Conservation (phyloP, 2,329 filamentous ascomycete species). For the Dendrostoma leiphaemia region DNA sequence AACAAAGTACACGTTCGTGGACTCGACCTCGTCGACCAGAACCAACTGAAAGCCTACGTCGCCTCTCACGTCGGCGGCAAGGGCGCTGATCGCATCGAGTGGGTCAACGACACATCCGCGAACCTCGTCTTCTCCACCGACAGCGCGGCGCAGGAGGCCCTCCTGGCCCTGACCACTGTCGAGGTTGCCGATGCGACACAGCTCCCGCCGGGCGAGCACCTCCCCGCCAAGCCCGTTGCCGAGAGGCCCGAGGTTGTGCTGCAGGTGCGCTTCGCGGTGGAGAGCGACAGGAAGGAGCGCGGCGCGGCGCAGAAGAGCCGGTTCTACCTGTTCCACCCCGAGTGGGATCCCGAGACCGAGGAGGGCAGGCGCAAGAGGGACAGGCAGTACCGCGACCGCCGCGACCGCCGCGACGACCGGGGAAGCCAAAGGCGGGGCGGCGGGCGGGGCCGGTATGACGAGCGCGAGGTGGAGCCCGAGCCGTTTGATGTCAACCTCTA, state of each 20-base stretch:
- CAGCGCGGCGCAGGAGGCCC: constrained; percentile 49
- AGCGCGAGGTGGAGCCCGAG: constrained; percentile 52
- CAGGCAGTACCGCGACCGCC: constrained; percentile 53
- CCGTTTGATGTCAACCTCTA: constrained; percentile 74
- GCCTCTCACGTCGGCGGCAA: constrained; percentile 61
- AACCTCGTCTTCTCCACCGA: constrained; percentile 75
- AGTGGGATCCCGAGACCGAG: constrained; percentile 75
- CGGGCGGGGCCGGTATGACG: constrained; percentile 52
- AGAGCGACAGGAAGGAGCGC: constrained; percentile 74
- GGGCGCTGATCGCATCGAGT: constrained; percentile 68
- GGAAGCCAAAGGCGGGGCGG: constrained; percentile 44
- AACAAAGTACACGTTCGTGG: constrained; percentile 83
- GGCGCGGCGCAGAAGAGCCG: constrained; percentile 79
- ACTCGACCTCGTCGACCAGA: constrained; percentile 76
- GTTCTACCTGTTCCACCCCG: constrained; percentile 90
- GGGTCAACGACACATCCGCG: constrained; percentile 91
- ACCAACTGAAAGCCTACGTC: constrained; percentile 75
- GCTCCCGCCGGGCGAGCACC: constrained; percentile 59
- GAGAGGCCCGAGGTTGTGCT: constrained; percentile 68
- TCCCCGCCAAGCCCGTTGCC: constrained; percentile 68
- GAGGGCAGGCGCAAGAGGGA: constrained; percentile 45
- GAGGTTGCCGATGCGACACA: constrained; percentile 53
- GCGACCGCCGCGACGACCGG: constrained; percentile 25
- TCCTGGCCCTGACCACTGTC: constrained; percentile 51
- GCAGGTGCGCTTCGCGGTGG: constrained; percentile 70